phyloP scores from a whole-genome alignment of 345 rosid species.

The Sonneratia caseolaris region DNA sequence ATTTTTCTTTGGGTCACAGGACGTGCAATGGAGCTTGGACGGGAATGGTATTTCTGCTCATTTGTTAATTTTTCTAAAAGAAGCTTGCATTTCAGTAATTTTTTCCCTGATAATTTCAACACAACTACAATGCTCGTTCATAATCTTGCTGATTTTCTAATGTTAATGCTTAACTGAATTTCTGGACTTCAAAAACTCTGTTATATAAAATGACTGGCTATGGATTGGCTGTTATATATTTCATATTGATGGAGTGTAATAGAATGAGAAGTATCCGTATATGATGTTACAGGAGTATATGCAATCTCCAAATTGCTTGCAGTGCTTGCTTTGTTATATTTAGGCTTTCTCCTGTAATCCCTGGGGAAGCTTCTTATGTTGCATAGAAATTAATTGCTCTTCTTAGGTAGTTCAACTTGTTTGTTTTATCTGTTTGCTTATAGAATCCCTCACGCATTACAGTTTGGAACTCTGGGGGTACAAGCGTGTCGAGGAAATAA shows the following conservation, averaged over 20 bases:
- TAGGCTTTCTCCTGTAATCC: neutral
- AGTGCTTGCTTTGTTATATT: neutral
- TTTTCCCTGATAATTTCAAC: neutral
- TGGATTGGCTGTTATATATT: neutral
- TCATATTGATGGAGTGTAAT: neutral
- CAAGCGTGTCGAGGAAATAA: slow-evolving; percentile 91
- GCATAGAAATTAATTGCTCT: neutral
- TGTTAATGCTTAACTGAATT: neutral
- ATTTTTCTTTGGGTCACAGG: slow-evolving; percentile 99
- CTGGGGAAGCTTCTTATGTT: neutral
- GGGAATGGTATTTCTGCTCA: slow-evolving; percentile 58
- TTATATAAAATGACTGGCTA: neutral
- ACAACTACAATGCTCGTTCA: neutral
- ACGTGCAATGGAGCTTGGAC: slow-evolving; percentile 99
- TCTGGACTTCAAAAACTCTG: neutral
- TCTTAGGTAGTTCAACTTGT: neutral
- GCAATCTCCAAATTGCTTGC: neutral
- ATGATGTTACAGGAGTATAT: neutral
- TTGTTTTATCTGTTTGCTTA: neutral
- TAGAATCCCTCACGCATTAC: slow-evolving; percentile 6
- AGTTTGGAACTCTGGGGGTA: slow-evolving; percentile 98
- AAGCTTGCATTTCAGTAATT: neutral
- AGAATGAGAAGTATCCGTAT: neutral
- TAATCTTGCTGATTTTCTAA: neutral
- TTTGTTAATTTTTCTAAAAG: neutral